Base-by-base conservation (phyloP, 2,329 filamentous ascomycete species). In the Xylaria sp. region DNA sequence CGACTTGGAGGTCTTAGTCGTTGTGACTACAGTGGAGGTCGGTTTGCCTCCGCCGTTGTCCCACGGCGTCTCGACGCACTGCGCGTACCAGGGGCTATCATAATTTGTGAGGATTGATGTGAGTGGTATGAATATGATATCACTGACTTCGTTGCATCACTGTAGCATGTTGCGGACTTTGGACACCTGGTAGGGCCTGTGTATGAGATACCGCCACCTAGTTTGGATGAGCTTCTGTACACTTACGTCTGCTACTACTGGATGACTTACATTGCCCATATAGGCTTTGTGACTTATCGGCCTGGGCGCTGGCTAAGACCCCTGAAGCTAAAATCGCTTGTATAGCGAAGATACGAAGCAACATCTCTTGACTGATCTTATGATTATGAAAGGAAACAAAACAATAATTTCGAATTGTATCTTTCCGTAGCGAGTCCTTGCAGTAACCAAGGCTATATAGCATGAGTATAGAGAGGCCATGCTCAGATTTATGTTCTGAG, bases 61-160 rank as follows among this genome's bases (percentile, higher is more conserved):
- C 67, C 67, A 69, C 4, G 67, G 67, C 9, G 63, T 62, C n/a
- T 51, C 53, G 3, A 69, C 67, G 26, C 67, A 69, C 48, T 69
- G 67, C 1, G 64, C 46, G 3, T 67, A 69, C 64, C 65, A 69
- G 1, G 67, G 67, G 28, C 67, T 69, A 17, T 4, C 13, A 38
- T 6, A 4, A 4, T 10, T 13, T 54, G 42, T 62, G 36, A 66
- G 59, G 23, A 49, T 5, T 2, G 26, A 36, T 59, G 38, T 11
- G 5, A 15, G 38, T 11, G 7, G n/a, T 36, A 53, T 62, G n/a
- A 36, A 15, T 15, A 13, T 31, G 42, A 40, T 20, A 17, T n/a
- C 28, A 69, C 67, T 61, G n/a, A 67, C 65, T 69, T 69, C 3
- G 63, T 66, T 61, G 31, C 48, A 17, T 48, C 36, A n/a, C 15